Conservation (phyloP, 768 basidiomycete species). For the Psilocybe cyanescens region DNA sequence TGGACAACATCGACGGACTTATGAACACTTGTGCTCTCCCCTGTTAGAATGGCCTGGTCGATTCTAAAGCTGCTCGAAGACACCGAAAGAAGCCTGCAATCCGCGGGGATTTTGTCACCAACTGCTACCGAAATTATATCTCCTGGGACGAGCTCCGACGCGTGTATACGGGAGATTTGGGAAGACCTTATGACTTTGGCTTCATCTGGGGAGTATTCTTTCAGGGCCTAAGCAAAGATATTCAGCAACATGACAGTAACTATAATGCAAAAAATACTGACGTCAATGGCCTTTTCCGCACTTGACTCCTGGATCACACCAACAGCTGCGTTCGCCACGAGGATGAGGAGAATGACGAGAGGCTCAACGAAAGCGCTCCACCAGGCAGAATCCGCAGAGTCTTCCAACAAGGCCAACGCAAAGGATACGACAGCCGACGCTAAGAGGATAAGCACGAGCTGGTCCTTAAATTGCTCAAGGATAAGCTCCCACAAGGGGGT, state of each 20-base stretch:
- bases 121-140: conserved; percentile 92
- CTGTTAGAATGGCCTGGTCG: conserved; percentile 96
- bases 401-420: conserved; percentile 87
- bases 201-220: conserved; percentile 97
- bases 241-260: conserved; percentile 1
- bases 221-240: conserved; percentile 70
- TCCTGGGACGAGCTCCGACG: conserved; percentile 91
- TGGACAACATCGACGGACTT: conserved; percentile 72
- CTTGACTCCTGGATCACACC: conserved; percentile 97
- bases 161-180: conserved; percentile 72
- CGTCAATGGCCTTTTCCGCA: conserved; percentile 96
- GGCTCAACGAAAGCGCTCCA: conserved; percentile 95
- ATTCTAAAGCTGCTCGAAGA: conserved; percentile 93
- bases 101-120: conserved; percentile 95
- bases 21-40: conserved; percentile 88
- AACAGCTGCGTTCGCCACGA: conserved; percentile 96
- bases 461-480: conserved; percentile 99
- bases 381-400: conserved; percentile 63
- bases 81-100: conserved; percentile 87
- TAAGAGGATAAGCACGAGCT: conserved; percentile 95
- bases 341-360: conserved; percentile 91
- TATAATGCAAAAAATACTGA: conserved; percentile 43
- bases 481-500: conserved; percentile 95
- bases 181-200: conserved; percentile 87
- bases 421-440: conserved; percentile 94